Conservation (phyloP, 306 rosid species). For the Inga oerstediana region DNA sequence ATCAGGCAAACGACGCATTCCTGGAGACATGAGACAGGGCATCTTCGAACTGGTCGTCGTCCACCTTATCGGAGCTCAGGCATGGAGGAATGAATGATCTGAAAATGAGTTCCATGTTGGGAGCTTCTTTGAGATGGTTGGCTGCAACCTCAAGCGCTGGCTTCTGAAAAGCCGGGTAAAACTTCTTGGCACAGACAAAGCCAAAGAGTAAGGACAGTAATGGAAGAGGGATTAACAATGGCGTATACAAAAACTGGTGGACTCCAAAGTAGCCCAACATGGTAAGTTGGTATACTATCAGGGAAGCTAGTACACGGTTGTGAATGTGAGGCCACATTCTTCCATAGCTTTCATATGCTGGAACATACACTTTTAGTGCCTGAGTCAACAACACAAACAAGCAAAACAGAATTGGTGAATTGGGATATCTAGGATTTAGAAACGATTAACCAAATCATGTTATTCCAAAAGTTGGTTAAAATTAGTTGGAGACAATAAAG, state of each 20-base stretch:
- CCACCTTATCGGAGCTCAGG: conserved; percentile 70
- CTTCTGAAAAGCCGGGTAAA: conserved; percentile 60
- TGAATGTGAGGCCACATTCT: conserved; percentile 94
- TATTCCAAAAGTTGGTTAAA: too few relatives aligned
- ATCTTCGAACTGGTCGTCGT: conserved; percentile 72
- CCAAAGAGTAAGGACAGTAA: conserved; percentile 56
- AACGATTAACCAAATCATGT: too few relatives aligned
- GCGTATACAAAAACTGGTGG: conserved; percentile 52
- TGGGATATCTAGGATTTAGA: background rate
- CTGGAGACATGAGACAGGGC: conserved; percentile 70
- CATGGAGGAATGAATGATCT: conserved; percentile 73
- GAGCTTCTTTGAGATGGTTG: conserved; percentile 53
- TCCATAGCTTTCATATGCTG: conserved; percentile 84
- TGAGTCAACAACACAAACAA: conserved; percentile 37
- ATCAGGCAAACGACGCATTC: conserved; percentile 45
- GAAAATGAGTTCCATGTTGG: conserved; percentile 72
- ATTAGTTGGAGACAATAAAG: too few relatives aligned
- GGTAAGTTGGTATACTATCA: conserved; percentile 75
- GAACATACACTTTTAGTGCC: conserved; percentile 91
- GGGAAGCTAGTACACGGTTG: conserved; percentile 68
- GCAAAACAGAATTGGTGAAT: background rate
- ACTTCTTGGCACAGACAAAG: conserved; percentile 59
- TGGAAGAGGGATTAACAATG: conserved; percentile 66
- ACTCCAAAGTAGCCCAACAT: conserved; percentile 78
- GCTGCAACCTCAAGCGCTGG: conserved; percentile 67